Percentiles rank a stretch among this genome's conserved stretches.
Evolutionary conservation across 306 rosid species (phyloP).

Genomic region (Malus fusca): DNA sequence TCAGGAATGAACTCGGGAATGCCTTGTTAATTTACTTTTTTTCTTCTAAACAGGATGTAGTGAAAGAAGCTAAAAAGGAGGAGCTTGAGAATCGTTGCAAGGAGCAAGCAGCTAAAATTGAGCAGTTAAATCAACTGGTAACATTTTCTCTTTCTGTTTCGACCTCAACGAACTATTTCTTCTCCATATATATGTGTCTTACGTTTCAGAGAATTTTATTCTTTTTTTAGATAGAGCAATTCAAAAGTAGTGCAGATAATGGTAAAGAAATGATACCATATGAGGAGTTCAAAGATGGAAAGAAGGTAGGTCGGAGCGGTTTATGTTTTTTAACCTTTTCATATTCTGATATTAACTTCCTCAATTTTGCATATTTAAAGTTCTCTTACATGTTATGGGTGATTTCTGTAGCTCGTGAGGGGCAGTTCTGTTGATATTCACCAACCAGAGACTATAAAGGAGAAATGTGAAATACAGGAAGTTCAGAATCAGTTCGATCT

Average conservation of each 20-base stretch:
- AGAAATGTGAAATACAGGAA: constrained; percentile 69
- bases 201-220: constrained; percentile 5
- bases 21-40: neutral
- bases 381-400: constrained; percentile 17
- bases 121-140: constrained; percentile 62
- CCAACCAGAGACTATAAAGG: constrained; percentile 37
- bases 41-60: constrained; percentile 5
- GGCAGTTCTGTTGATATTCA: constrained; percentile 16
- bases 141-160: constrained; percentile 5
- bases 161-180: constrained; percentile 1
- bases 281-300: constrained; percentile 28
- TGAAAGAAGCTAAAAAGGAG: constrained; percentile 24
- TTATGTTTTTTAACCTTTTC: neutral
- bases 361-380: constrained; percentile 13
- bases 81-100: constrained; percentile 61
- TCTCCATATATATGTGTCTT: constrained; percentile 4
- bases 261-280: constrained; percentile 30
- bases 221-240: constrained; percentile 46
- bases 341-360: neutral
- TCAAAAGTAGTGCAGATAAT: constrained; percentile 22
- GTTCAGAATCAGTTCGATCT: constrained; percentile 34
- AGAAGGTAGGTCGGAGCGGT: constrained; percentile 21
- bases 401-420: constrained; percentile 34
- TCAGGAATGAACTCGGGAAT: neutral
- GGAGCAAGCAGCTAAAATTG: constrained; percentile 70